A percentile compares a stretch with the other conserved stretches of the same genome.
phyloP scores from a whole-genome alignment of 2,329 filamentous ascomycete species.

The Diplodia mutila region DNA sequence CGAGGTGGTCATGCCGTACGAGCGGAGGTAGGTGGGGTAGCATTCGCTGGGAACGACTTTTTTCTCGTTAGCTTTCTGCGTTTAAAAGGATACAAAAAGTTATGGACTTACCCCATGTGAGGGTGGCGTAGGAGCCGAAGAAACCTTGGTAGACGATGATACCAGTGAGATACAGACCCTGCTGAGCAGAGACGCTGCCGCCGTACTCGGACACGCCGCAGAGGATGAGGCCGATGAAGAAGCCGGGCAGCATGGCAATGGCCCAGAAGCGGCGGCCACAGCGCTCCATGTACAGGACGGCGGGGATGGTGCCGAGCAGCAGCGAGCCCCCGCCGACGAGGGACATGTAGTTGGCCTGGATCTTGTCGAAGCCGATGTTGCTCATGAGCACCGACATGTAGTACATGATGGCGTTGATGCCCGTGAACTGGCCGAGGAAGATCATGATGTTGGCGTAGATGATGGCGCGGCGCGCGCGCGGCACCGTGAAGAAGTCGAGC shows the following conservation, averaged over 20 bases:
- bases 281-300: constrained; percentile 71
- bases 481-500: constrained; percentile 71
- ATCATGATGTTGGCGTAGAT: constrained; percentile 42
- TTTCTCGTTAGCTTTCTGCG: background rate
- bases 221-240: constrained; percentile 70
- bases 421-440: constrained; percentile 66
- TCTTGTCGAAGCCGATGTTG: constrained; percentile 67
- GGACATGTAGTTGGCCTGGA: constrained; percentile 72
- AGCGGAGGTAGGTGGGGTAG: constrained; percentile 72
- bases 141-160: constrained; percentile 53
- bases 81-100: background rate
- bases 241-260: constrained; percentile 70
- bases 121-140: constrained; percentile 42
- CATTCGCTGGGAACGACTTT: constrained; percentile 62
- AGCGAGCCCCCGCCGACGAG: constrained; percentile 71
- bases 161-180: constrained; percentile 69
- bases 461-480: constrained; percentile 38
- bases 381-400: constrained; percentile 72
- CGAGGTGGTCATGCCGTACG: constrained; percentile 74
- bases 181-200: constrained; percentile 50
- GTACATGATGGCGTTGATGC: constrained; percentile 72
- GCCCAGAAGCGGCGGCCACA: constrained; percentile 77
- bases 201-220: constrained; percentile 68
- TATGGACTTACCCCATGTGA: constrained; percentile 34
- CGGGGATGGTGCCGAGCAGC: constrained; percentile 69